Evolutionary conservation across 495 filamentous ascomycete species (phyloP), one percentile per base, ranked within the genome.

Genomic region (Aeminium ludgeri): DNA sequence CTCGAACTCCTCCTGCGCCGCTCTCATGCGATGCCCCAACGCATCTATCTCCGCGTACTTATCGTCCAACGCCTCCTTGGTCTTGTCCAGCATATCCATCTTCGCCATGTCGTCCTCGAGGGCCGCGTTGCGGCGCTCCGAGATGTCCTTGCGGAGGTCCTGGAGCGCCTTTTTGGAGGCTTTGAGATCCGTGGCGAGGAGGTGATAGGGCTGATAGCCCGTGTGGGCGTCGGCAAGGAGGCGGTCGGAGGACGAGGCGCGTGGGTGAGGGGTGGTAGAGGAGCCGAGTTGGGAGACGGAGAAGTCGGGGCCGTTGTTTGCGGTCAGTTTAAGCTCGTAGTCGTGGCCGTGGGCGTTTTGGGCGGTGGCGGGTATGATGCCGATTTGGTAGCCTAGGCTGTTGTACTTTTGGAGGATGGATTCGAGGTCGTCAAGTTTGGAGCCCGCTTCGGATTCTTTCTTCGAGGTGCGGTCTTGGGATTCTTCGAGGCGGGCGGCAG

Each of bases 1-100:
- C 58, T 96, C 86, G 52, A 86, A 93, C 53, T 96, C 89, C 56
- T 91, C 84, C 53, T 91, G 78, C 7, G 86, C 85, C 2, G 79
- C 80, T 35, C 79, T 71, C 29, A 86, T 76, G 44, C 76, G 69
- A 57, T 93, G 86, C 45, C 83, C 79, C n/a, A 99, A 64, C 7
- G 81, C 76, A 55, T 94, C 89, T 7, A 96, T 80, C 60, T 99
- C 89, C 49, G 75, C 77, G 31, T 74, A 67, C 58, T 92, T 93
- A 57, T 99, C 89, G 49, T 91, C 85, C 61, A 96, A 82, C 17
- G 82, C 83, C 61, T 96, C 89, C 57, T 83, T 84, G 57, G 91
- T 84, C 40, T 80, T 78, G 49, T 95, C 85, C 20, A 96, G 75
- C 39, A 89, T 69, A 54, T 96, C 87, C 44, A 86, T 79, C 40